Percentiles rank a stretch among this genome's conserved stretches.
These are phyloP conservation scores for Epichloe glyceriae DNA, from an alignment of 2,329 filamentous ascomycete genomes.

Conservation along the genomic window DNA sequence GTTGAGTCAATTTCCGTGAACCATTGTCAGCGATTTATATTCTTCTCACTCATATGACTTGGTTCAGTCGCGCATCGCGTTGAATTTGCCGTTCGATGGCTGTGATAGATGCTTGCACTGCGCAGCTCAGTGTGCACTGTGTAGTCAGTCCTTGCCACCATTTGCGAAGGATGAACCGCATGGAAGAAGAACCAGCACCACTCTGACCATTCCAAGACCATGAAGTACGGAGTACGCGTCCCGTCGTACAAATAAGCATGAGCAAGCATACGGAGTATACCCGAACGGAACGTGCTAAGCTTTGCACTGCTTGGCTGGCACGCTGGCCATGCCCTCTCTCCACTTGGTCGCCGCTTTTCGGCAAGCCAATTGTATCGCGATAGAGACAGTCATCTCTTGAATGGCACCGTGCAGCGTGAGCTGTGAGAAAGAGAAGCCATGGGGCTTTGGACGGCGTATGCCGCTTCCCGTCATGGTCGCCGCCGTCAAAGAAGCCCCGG, in stretches of 20 bases:
- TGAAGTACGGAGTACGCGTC: neutral
- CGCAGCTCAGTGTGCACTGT: no score
- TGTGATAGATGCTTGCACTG: no score
- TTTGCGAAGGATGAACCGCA: no score
- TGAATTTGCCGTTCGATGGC: no score
- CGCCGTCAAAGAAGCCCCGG: neutral
- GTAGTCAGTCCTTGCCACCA: no score
- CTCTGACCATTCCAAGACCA: neutral
- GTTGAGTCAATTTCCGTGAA: no score
- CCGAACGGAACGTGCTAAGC: neutral
- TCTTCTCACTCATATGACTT: no score
- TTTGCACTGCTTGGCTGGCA: neutral
- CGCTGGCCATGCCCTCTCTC: no score
- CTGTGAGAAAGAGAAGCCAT: neutral
- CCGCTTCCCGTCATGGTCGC: constrained; percentile 1
- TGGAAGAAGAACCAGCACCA: neutral
- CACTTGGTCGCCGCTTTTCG: neutral
- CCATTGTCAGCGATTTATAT: no score
- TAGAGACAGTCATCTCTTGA: neutral
- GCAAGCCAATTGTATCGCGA: neutral
- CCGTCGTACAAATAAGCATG: neutral
- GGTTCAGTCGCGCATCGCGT: no score
- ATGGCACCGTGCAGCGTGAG: neutral
- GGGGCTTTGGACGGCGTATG: neutral
- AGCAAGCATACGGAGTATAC: no score